Evolutionary conservation across 2,329 filamentous ascomycete genomes (phyloP), one percentile per base, ranked within the genome.

Genomic region (Xylariaceae sp.): DNA sequence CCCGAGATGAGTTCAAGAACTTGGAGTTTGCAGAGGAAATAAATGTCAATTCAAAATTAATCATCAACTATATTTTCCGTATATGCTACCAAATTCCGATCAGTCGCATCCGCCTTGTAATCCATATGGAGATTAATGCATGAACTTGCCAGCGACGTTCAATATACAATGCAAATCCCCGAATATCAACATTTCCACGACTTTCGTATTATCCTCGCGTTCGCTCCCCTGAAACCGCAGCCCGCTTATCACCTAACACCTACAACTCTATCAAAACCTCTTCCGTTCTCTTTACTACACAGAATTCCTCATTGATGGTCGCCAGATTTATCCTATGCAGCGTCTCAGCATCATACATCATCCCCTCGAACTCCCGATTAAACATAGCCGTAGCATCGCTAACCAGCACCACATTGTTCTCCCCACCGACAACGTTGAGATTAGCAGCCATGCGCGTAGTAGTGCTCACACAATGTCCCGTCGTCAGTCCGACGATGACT

Each of bases 1-100:
- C 92, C 7, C 90, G 83, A 61, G 94, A 99, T 66, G 89, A 96
- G 54, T 94, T 97, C 72, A 90, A 89, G 71, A 99, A 99, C 66
- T 76, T 99, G 39, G 94, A 94, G 0, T 94, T 96, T 62, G 78
- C 58, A 18, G 66, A 69, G 13, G 66, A 69, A 1, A 59, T 66
- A 16, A 62, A 59, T 18, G 54, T 66, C 40, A 58, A 63, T 4
- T 28, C 22, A n/a, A n/a, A n/a, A n/a, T n/a, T n/a, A n/a, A n/a
- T n/a, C n/a, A n/a, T n/a, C n/a, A n/a, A n/a, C n/a, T n/a, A n/a
- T n/a, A n/a, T n/a, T n/a, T n/a, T n/a, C n/a, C n/a, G n/a, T n/a
- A n/a, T n/a, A n/a, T n/a, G n/a, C n/a, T n/a, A n/a, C n/a, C n/a
- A n/a, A n/a, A n/a, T n/a, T 28, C 22, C 22, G 22, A 28, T 28